A percentile compares a stretch with the other conserved stretches of the same genome.
Conservation (phyloP, 2,329 filamentous ascomycete species). For the Microcyclosporella mali region DNA sequence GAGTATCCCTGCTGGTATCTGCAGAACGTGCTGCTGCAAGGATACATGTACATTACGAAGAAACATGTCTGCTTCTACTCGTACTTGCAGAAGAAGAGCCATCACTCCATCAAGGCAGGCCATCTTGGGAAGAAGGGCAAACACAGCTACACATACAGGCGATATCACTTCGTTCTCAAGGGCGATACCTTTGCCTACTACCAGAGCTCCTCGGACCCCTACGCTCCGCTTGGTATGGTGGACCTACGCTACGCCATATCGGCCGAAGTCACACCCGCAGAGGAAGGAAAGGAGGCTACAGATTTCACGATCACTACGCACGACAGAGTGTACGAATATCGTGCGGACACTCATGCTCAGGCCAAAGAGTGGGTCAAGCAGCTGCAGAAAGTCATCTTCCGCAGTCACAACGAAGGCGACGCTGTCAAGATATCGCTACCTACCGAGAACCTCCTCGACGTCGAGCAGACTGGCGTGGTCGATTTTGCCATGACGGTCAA, state of each 20-base stretch:
- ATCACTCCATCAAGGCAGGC: slow-evolving; percentile 74
- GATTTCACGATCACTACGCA: slow-evolving; percentile 78
- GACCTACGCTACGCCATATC: slow-evolving; percentile 89
- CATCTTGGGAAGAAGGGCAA: slow-evolving; percentile 83
- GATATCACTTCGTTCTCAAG: slow-evolving; percentile 90
- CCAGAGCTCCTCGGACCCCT: slow-evolving; percentile 72
- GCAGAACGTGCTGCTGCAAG: slow-evolving; percentile 85
- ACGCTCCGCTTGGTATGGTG: slow-evolving; percentile 87
- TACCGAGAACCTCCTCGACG: slow-evolving; percentile 80
- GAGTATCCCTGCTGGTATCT: slow-evolving; percentile 93
- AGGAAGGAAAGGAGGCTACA: slow-evolving; percentile 56
- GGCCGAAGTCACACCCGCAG: slow-evolving; percentile 54
- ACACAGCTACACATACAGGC: slow-evolving; percentile 77
- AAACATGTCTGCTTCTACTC: slow-evolving; percentile 96
- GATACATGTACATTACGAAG: slow-evolving; percentile 91
- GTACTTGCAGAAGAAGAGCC: slow-evolving; percentile 87
- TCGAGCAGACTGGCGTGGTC: slow-evolving; percentile 85
- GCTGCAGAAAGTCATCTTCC: slow-evolving; percentile 88
- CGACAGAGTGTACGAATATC: slow-evolving; percentile 77
- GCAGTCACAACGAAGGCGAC: slow-evolving; percentile 91
- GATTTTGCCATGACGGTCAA: slow-evolving; percentile 93
- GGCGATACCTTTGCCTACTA: slow-evolving; percentile 91
- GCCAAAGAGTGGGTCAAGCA: slow-evolving; percentile 96
- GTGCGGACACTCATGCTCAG: slow-evolving; percentile 77
- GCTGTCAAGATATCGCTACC: slow-evolving; percentile 94